Evolutionary conservation across 805 yeast species (phyloP), one percentile per base, ranked within the genome.

Genomic region (Henningerozyma blattae): DNA sequence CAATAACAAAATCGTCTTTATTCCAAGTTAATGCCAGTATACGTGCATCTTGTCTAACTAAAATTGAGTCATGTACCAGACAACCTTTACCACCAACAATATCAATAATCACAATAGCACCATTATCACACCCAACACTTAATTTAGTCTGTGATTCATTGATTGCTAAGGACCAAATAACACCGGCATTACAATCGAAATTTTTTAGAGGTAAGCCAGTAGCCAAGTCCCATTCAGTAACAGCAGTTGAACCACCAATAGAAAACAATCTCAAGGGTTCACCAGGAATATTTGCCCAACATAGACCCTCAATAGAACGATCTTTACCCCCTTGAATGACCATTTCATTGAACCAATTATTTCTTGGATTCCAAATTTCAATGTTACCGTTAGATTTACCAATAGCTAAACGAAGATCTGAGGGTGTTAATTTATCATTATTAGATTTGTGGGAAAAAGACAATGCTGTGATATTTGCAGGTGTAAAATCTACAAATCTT

Each of bases 111-210:
- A 82, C 94, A 8, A 89, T 86, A 5, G 84, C 67, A 17, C 98
- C 98, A 51, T 87, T 93, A 46, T 91, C 98, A 57, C 97, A 89
- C 3, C 97, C 98, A 1, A 83, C 82, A 1, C 95, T 84, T 24
- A 91, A 61, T 46, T 67, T 73, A 38, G 68, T 59, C 31, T 77
- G 81, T 16, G 68, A 60, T 17, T 68, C 67, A 42, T 75, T 77
- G 16, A 75, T 72, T 4, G 80, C 75, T 31, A 87, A 58, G 6
- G 94, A 82, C 98, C 98, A 91, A 35, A 86, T 80, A 14, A 85
- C 77, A 24, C 97, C 96, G 3, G 94, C 82, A 52, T 86, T 84
- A 61, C 95, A 84, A 52, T 87, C 94, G 49, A 76, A 76, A 54
- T 86, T 82, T 32, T 65, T 67, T 33, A 72, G 50, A 4, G 95